Percentiles rank a stretch among this genome's conserved stretches.
phyloP scores from a whole-genome alignment of 2,329 filamentous ascomycete genomes.

The Pseudogymnoascus sp. region DNA sequence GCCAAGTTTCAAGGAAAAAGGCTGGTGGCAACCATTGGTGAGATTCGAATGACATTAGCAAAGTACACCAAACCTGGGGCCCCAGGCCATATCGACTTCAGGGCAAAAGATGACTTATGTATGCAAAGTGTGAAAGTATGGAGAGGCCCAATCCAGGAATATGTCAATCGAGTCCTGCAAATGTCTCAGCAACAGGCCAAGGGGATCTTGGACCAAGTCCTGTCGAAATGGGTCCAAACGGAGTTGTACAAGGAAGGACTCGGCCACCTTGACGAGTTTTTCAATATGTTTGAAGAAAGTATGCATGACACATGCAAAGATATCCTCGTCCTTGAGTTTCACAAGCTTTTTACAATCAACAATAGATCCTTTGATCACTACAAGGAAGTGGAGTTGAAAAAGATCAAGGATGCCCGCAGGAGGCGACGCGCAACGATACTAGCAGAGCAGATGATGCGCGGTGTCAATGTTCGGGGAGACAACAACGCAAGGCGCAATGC shows the following conservation, averaged over 20 bases:
- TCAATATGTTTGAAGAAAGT: background rate
- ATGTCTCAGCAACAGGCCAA: slow-evolving; percentile 37
- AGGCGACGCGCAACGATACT: slow-evolving; percentile 41
- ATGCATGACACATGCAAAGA: slow-evolving; percentile 32
- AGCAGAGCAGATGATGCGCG: slow-evolving; percentile 10
- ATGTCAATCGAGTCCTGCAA: slow-evolving; percentile 37
- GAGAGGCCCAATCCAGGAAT: slow-evolving; percentile 42
- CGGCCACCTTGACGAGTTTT: slow-evolving; percentile 29
- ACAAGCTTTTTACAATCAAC: slow-evolving; percentile 52
- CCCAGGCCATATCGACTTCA: slow-evolving; percentile 50
- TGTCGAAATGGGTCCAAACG: slow-evolving; percentile 41
- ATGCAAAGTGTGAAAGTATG: slow-evolving; percentile 51
- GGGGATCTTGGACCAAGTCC: slow-evolving; percentile 37
- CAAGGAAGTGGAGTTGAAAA: slow-evolving; percentile 38
- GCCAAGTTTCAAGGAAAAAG: background rate
- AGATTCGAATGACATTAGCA: slow-evolving; percentile 48
- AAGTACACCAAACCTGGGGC: slow-evolving; percentile 49
- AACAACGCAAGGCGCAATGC: background rate
- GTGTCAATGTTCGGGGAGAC: background rate
- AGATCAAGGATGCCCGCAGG: slow-evolving; percentile 42
- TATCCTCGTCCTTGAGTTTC: slow-evolving; percentile 46
- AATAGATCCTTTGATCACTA: slow-evolving; percentile 40
- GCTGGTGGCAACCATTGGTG: slow-evolving; percentile 20
- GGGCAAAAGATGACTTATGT: slow-evolving; percentile 53
- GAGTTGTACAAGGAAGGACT: slow-evolving; percentile 43